Base-by-base conservation (phyloP, 768 basidiomycete species). In the Tylopilus sp. region DNA sequence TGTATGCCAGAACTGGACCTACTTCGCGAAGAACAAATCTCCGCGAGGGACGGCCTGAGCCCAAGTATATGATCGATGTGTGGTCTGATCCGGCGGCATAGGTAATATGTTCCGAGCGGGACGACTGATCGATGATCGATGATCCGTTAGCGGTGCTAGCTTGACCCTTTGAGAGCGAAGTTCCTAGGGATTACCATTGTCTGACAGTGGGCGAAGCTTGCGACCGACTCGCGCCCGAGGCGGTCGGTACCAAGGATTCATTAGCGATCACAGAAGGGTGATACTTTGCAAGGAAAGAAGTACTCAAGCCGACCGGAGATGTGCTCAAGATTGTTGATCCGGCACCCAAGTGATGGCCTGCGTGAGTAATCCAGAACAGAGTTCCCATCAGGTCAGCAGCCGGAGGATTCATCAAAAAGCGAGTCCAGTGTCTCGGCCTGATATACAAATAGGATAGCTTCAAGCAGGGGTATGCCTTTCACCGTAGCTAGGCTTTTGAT, bases 11-110 rank as follows among this genome's bases (percentile, higher is more conserved):
- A 24, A 14, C 31, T 17, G 45, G 26, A 21, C 29, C 28, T 22
- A 13, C 29, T 45, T 26, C 29, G 19, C 13, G 16, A 31, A 21
- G 43, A 30, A 33, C 21, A 12, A 25, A 53, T 29, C 14, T 36
- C 50, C 37, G 50, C 65, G 17, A 34, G 41, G 54, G 63, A 58
- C 28, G 63, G 65, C 37, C 60, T 50, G 8, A 48, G 48, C 10
- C 53, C 42, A 33, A 59, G 29, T 14, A 31, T 13, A 22, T 14
- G 11, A 47, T 30, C 54, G 53, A 13, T 34, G 47, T 33, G 19
- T 44, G 26, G 41, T n/a, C 6, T 22, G n/a, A 5, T 33, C 31
- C 31, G 31, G 31, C 31, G 31, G 31, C 31, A 7, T n/a, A n/a
- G n/a, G n/a, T n/a, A n/a, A n/a, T n/a, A 10, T 37, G 16, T 19